Evolutionary conservation across 2,329 filamentous ascomycete species (phyloP), one percentile per base, ranked within the genome.

Genomic region (Ambrosiella cleistominuta): DNA sequence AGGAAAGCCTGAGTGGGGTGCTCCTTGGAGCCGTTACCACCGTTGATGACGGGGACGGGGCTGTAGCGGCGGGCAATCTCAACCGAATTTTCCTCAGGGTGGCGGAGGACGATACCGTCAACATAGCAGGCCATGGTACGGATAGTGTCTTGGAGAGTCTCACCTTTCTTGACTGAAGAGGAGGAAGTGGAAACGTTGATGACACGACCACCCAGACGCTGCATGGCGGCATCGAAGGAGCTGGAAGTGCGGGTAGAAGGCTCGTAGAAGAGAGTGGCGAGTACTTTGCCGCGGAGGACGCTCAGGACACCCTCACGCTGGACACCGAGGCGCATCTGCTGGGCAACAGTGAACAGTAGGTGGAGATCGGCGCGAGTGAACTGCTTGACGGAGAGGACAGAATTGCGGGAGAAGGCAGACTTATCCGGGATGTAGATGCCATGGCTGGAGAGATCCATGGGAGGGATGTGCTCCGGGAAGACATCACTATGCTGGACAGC

Each of bases 191-290:
- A 77, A 66, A 97, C 83, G 56, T 83, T 77, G 57, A 98, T 79
- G 2, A 86, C 91, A 54, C 88, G 81, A 53, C 93, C 93, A 64
- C 93, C 93, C 4, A 98, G 83, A 56, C 94, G 86, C 76, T 98
- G 94, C 93, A 98, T 98, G 47, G 93, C 93, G 59, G 91, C 87
- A 68, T 98, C 93, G 66, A 98, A 98, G 2, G 93, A 98, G 42
- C 87, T 82, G 11, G 91, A 96, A 4, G 93, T 98, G 57, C 93
- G 81, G 2, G 93, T 98, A 0, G 91, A 97, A 1, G 93, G 93
- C 76, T 98, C 93, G 71, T 90, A 98, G 79, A 98, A 98, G 74
- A 98, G 82, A 1, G 88, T 93, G 72, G 85, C 88, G 42, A 98
- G 78, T 11, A 98, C 81, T 51, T 86, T 83, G 36, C 90, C 89